Evolutionary conservation across 257 asterid species (phyloP), one percentile per base, ranked within the genome.

Genomic region (Solanum infundibuliforme): DNA sequence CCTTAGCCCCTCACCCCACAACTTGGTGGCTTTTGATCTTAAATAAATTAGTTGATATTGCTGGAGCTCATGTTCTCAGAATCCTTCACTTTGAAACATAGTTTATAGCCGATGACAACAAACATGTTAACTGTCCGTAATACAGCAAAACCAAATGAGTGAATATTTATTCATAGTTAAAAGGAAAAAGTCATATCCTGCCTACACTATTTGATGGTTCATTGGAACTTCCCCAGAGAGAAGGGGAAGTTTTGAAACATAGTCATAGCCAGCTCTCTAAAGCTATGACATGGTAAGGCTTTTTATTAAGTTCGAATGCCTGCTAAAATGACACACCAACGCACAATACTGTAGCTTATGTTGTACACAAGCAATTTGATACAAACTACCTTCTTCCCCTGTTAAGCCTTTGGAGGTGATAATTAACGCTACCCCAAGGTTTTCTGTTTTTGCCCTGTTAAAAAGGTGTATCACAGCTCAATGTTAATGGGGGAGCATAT

Each of bases 321-420:
- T 38, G 34, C 21, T 27, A 41, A 38, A 39, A 38, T n/a, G 35
- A 76, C 35, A n/a, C 83, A 38, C 32, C 32, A 11, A n/a, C 0
- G 34, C 58, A 4, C 48, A 38, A n/a, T n/a, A 12, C 60, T 39
- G 83, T 18, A 76, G 83, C 34, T 39, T 21, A 38, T 11, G 34
- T 74, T 20, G n/a, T 74, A 11, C 34, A 75, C 58, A 38, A 36
- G 52, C 16, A 75, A 75, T 25, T 36, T 35, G 31, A 75, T 75
- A 36, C 31, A 11, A 39, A 39, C 20, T 91, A 94, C 90, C 92
- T 95, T 90, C 94, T 92, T 43, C 92, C 95, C 92, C 89, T 93
- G 93, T 88, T 92, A 81, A 95, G 98, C 98, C 94, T 94, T 90
- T 93, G 98, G 83, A 97, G 94, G 88, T 97, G 99, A 91, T 95